Evolutionary conservation across 2,329 filamentous ascomycete genomes (phyloP).

Genomic region (Blastomyces emzantsi): DNA sequence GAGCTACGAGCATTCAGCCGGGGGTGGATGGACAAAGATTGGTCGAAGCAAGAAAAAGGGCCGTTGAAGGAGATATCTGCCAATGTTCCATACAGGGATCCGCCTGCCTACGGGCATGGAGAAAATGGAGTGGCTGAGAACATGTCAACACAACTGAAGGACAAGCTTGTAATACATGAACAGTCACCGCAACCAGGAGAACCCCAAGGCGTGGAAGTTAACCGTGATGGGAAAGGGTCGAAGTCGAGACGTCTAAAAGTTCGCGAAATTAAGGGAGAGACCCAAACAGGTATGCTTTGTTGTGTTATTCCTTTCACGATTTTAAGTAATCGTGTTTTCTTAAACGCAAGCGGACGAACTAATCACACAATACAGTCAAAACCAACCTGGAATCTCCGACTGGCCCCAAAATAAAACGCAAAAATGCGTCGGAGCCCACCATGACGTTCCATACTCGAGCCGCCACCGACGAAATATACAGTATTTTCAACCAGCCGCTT

Average conservation of each 20-base stretch:
- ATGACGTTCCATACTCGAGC: constrained; percentile 96
- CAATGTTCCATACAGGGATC: constrained; percentile 24
- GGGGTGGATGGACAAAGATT: constrained; percentile 54
- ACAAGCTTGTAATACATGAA: constrained; percentile 25
- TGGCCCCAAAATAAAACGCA: constrained; percentile 73
- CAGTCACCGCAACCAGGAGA: constrained; percentile 16
- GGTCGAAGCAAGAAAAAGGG: constrained; percentile 34
- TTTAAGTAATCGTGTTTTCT: not conserved
- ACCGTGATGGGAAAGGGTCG: constrained; percentile 24
- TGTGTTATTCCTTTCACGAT: not conserved
- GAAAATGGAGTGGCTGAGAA: constrained; percentile 19
- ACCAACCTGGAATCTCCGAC: constrained; percentile 86
- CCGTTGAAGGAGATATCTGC: constrained; percentile 50
- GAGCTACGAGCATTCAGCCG: constrained; percentile 73
- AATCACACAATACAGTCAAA: constrained; percentile 55
- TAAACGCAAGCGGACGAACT: constrained; percentile 9
- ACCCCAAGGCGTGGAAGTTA: constrained; percentile 18
- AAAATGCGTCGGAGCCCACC: constrained; percentile 70
- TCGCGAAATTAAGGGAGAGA: constrained; percentile 74
- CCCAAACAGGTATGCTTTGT: constrained; percentile 66
- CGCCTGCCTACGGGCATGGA: constrained; percentile 14
- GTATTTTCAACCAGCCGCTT: constrained; percentile 86
- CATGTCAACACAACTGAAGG: constrained; percentile 25
- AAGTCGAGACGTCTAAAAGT: constrained; percentile 64
- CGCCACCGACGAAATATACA: constrained; percentile 95